These are phyloP conservation scores for Rhinocladiella similis DNA, from an alignment of 2,329 filamentous ascomycete genomes.

Conservation along the genomic window DNA sequence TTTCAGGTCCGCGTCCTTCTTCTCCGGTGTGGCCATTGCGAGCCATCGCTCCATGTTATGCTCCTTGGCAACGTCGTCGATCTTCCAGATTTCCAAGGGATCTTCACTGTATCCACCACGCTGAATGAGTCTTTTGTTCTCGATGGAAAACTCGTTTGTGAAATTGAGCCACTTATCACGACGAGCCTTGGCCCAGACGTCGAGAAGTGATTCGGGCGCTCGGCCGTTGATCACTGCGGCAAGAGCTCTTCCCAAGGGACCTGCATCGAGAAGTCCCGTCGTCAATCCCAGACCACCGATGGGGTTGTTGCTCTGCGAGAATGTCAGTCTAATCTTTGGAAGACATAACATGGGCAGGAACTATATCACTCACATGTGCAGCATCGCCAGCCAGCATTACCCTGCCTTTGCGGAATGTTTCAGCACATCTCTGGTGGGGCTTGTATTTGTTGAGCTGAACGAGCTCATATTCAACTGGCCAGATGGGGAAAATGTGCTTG, in stretches of 20 bases:
- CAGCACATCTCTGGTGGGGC: constrained; percentile 24
- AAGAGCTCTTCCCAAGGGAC: constrained; percentile 16
- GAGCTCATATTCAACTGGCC: constrained; percentile 28
- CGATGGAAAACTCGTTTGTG: constrained; percentile 21
- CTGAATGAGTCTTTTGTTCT: constrained; percentile 21
- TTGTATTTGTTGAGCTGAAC: constrained; percentile 25
- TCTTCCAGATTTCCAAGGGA: constrained; percentile 17
- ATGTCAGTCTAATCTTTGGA: background rate
- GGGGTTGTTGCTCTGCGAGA: constrained; percentile 25
- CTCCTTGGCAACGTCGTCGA: constrained; percentile 18
- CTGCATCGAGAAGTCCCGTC: constrained; percentile 24
- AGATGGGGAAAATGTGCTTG: constrained; percentile 26
- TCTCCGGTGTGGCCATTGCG: constrained; percentile 19
- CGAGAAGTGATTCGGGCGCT: constrained; percentile 17
- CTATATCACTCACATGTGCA: constrained; percentile 16
- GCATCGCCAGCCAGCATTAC: constrained; percentile 26
- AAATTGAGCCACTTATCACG: constrained; percentile 24
- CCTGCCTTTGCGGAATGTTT: constrained; percentile 22
- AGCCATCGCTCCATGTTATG: constrained; percentile 25
- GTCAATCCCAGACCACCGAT: constrained; percentile 27
- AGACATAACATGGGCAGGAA: background rate
- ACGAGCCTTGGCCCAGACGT: constrained; percentile 17
- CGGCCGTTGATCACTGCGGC: constrained; percentile 17
- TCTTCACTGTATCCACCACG: constrained; percentile 21
- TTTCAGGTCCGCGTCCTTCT: constrained; percentile 16